Percentiles rank a stretch among this genome's conserved stretches.
Evolutionary conservation across 2,329 filamentous ascomycete species (phyloP).

Genomic region (Penicillium capsulatum): DNA sequence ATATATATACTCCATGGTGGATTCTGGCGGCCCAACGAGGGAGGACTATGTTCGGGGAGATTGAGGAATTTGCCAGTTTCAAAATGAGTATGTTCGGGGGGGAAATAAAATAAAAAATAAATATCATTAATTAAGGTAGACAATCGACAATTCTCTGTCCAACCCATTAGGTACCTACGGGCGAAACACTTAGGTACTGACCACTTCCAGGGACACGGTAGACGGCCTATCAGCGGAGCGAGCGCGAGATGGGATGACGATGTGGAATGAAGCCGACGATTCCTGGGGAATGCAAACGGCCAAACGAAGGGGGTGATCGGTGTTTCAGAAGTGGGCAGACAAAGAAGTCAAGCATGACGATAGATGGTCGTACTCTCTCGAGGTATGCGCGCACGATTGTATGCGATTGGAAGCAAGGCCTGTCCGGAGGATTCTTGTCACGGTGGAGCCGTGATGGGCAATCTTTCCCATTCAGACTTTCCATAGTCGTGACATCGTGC

Average conservation of each 20-base stretch:
- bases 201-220: background rate
- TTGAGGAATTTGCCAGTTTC: background rate
- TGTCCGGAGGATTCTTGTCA: slow-evolving; percentile 12
- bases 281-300: slow-evolving; percentile 25
- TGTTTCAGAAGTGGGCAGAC: slow-evolving; percentile 22
- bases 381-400: too few species aligned
- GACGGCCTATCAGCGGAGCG: slow-evolving; percentile 17
- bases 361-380: too few species aligned
- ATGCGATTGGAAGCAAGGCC: too few species aligned
- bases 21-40: slow-evolving; percentile 3
- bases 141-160: too few species aligned
- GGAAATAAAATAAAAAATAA: background rate
- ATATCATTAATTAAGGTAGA: too few species aligned
- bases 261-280: slow-evolving; percentile 19
- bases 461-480: slow-evolving; percentile 22
- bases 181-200: background rate
- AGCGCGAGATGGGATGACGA: slow-evolving; percentile 22
- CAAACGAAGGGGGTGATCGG: slow-evolving; percentile 20
- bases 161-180: background rate
- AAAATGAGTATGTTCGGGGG: too few species aligned
- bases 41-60: slow-evolving; percentile 1
- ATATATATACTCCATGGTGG: slow-evolving; percentile 2
- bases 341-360: slow-evolving; percentile 3
- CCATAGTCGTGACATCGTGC: slow-evolving; percentile 17
- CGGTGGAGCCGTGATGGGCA: slow-evolving; percentile 15